These are phyloP conservation scores for Venturia pyrina DNA, from an alignment of 2,329 filamentous ascomycete species.

Conservation along the genomic window DNA sequence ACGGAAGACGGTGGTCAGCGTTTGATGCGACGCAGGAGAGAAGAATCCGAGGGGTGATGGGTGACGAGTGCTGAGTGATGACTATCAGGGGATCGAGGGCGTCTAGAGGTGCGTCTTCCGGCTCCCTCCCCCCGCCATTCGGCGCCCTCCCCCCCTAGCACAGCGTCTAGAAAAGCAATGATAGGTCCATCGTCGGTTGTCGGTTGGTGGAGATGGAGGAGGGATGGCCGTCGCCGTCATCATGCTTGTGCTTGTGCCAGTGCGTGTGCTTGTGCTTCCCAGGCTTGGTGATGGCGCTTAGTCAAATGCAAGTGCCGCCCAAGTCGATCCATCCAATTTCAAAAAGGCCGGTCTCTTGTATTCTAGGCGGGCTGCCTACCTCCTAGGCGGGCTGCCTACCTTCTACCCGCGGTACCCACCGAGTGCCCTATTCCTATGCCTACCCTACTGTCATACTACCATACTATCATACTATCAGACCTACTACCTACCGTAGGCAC, in stretches of 20 bases:
- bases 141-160: no score
- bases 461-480: no score
- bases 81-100: neutral
- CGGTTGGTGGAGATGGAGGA: neutral
- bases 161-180: no score
- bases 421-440: no score
- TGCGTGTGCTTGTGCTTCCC: no score
- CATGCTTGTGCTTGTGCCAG: no score
- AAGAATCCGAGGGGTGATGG: neutral
- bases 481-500: neutral
- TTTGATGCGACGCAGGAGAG: neutral
- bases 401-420: no score
- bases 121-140: no score
- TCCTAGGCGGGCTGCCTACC: no score
- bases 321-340: neutral
- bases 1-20: neutral
- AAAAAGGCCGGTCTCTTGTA: no score
- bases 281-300: neutral
- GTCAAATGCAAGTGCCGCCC: neutral
- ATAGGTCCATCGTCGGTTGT: neutral
- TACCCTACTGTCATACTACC: no score
- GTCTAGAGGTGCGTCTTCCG: neutral
- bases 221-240: constrained; percentile 4
- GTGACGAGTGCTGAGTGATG: neutral
- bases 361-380: no score